Evolutionary conservation across 2,329 filamentous ascomycete genomes (phyloP), one percentile per base, ranked within the genome.

Genomic region (Alternaria infectoria): DNA sequence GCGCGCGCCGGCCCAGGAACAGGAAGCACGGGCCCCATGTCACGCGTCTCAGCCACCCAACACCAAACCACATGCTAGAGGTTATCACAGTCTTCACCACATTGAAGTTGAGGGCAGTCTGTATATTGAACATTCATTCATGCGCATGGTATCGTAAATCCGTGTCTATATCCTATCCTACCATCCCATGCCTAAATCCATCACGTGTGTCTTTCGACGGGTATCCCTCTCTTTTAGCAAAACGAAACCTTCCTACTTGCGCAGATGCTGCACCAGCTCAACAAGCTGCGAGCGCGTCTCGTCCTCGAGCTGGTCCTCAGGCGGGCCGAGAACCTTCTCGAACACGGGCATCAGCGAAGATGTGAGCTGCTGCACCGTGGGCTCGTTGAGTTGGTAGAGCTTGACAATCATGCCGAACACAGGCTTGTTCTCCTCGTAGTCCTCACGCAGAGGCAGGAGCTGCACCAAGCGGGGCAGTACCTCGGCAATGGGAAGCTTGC

Each of bases 391-490:
- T 71, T 91, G 87, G 80, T 93, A 97, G 68, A 98, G 87, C 81
- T 91, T 90, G 80, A 92, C 90, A 74, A 99, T 90, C 88, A 94
- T 96, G 79, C 91, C 88, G 83, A 91, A 99, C 64, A 98, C 90
- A 9, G 96, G 93, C 74, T 93, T 92, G 82, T 99, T 98, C 87
- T 98, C 96, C 81, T 97, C 93, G 74, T 88, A 98, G 80, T 98
- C 96, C 78, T 97, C 94, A 80, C 92, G 92, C 66, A 98, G 86
- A 10, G 96, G 96, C 40, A 98, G 87, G 26, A 94, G 87, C 65
- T 88, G 87, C 60, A 96, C 87, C 26, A 98, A 83, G 1, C 89
- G 89, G 25, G 95, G 94, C 2, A 99, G 87, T 19, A 97, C 92
- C 64, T 97, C 90, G 43, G 86, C 83, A 57, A 97, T 86, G 17